phyloP scores from a whole-genome alignment of 345 rosid genomes.

The Pelargonium nanum region DNA sequence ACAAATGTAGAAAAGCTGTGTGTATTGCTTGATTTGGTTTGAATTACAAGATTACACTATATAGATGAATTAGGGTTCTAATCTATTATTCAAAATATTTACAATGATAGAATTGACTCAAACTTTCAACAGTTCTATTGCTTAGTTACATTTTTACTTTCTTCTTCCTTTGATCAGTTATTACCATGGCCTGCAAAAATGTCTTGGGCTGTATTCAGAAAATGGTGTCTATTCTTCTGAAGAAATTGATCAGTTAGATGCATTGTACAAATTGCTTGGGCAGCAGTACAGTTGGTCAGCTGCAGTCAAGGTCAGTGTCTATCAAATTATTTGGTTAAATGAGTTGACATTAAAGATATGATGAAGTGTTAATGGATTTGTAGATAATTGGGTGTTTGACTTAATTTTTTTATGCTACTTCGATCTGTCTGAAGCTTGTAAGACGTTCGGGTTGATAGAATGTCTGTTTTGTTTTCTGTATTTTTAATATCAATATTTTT shows the following conservation, averaged over 20 bases:
- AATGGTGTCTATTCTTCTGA: constrained; percentile 54
- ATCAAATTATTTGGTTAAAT: neutral
- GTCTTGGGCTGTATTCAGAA: constrained; percentile 53
- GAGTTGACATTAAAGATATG: neutral
- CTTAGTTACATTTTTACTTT: neutral
- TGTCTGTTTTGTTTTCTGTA: neutral
- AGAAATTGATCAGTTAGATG: constrained; percentile 64
- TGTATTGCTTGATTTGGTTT: too few relatives aligned
- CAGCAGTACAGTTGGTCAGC: constrained; percentile 75
- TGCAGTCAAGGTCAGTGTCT: constrained; percentile 68
- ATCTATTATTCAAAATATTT: too few relatives aligned
- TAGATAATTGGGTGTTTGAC: too few relatives aligned
- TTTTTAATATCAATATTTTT: too few relatives aligned
- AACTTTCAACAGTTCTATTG: too few relatives aligned
- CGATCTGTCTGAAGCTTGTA: neutral
- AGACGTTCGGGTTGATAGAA: neutral
- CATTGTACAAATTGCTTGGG: constrained; percentile 64
- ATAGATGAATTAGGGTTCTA: too few relatives aligned
- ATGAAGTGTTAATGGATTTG: neutral
- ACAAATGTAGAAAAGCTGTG: too few relatives aligned
- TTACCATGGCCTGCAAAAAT: constrained; percentile 85
- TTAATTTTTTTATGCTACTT: neutral
- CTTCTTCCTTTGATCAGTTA: constrained; percentile 39
- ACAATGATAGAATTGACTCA: too few relatives aligned
- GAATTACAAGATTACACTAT: too few relatives aligned